Evolutionary conservation across 805 yeast genomes (phyloP).

Genomic region (Saturnispora serradocipensis): DNA sequence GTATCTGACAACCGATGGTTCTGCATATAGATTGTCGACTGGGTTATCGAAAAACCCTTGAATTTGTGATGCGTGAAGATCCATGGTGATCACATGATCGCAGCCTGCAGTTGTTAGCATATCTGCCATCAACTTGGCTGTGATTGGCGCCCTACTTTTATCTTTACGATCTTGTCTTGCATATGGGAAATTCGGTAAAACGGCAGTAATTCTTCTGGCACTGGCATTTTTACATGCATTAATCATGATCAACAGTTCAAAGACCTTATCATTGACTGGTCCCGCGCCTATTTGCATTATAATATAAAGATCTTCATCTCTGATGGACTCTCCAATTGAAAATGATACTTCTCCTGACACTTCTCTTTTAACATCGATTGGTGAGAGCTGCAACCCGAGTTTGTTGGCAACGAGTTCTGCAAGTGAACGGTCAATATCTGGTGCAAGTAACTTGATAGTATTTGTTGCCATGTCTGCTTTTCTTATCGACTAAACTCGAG

Average conservation of each 20-base stretch:
- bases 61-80: slow-evolving; percentile 80
- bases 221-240: slow-evolving; percentile 78
- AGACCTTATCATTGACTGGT: slow-evolving; percentile 62
- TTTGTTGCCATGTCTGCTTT: slow-evolving; percentile 52
- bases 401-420: slow-evolving; percentile 58
- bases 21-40: slow-evolving; percentile 77
- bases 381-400: slow-evolving; percentile 51
- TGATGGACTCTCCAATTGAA: slow-evolving; percentile 69
- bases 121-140: slow-evolving; percentile 79
- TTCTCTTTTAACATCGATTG: slow-evolving; percentile 55
- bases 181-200: slow-evolving; percentile 75
- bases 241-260: slow-evolving; percentile 69
- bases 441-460: slow-evolving; percentile 58
- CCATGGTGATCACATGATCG: slow-evolving; percentile 82
- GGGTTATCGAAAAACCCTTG: slow-evolving; percentile 82
- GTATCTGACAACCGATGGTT: slow-evolving; percentile 70
- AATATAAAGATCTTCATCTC: slow-evolving; percentile 78
- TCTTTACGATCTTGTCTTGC: slow-evolving; percentile 88
- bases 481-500: background rate
- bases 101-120: slow-evolving; percentile 79
- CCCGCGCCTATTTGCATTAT: slow-evolving; percentile 76
- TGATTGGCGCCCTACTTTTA: slow-evolving; percentile 76
- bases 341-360: slow-evolving; percentile 68
- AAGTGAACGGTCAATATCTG: slow-evolving; percentile 57
- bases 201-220: slow-evolving; percentile 75